Base-by-base conservation (phyloP, 208 protist genomes). In the Trypanosoma rangeli region DNA sequence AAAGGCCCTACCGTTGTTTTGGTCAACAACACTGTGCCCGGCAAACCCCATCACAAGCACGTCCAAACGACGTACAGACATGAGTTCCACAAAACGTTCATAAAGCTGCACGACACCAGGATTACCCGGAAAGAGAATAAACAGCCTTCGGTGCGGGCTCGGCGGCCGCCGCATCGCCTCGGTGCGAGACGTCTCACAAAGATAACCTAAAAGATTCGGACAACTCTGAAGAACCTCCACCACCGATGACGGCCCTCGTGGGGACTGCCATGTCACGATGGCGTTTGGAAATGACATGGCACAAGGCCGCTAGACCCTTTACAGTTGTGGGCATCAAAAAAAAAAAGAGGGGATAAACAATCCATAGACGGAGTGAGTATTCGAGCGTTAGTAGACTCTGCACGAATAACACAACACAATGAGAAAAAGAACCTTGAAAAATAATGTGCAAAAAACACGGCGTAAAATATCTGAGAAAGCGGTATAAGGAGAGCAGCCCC, bases 21-120 rank as follows among this genome's bases (percentile, higher is more conserved):
- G 79, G 64, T 88, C 73, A 1, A 73, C 70, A 33, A 90, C 65
- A 53, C 83, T 92, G 66, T 94, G 88, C 0, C 88, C 88, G 5
- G 85, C 83, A 48, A 82, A 80, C 18, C 88, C 88, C 85, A 94
- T 88, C 26, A 94, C 88, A 29, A 94, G 70, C 13, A 90, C 81
- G 39, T 94, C 88, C 12, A 89, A 64, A 22, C 61, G 61, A 55
- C 64, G 35, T 1, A 70, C 2, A n/a, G 61, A 72, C 18, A 86
- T 59, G 0, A 70, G 44, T 3, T 44, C 55, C 57, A 77, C 73
- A 64, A 94, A 88, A 9, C 63, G 49, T 22, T 85, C 63, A 70
- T 94, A 94, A 61, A 89, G 90, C 49, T 90, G 71, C 20, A 91
- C 85, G 0, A 92, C 10, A 20, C 88, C 85, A 0, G 88, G 88